Base-by-base conservation (phyloP, 352 stramenopile genomes). In the Pythium pyrilobum region DNA sequence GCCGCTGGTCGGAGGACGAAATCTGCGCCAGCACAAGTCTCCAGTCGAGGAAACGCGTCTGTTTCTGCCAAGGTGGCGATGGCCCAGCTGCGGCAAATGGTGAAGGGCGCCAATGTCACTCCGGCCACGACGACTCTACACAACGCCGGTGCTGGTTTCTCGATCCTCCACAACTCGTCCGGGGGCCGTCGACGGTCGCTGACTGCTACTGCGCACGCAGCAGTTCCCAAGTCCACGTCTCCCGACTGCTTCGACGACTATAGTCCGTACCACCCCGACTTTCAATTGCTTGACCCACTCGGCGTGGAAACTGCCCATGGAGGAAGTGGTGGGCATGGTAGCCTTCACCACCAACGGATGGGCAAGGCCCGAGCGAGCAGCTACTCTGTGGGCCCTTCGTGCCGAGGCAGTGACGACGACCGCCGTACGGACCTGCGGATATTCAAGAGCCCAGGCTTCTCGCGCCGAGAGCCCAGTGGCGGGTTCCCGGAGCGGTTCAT, bases 181-280 rank as follows among this genome's bases (percentile, higher is more conserved):
- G 28, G 37, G 23, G 41, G 10, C 29, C 56, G 54, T 8, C 64
- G 50, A 21, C 57, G 53, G 24, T 59, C 55, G 2, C 32, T 45
- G 31, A 7, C 20, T 25, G 18, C 52, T 4, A 20, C 36, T 6
- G 15, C 39, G 13, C 36, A 25, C 3, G 5, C 24, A 5, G 10
- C 16, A 18, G 11, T 20, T 39, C 53, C 42, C 13, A 31, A 64
- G 28, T n/a, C 29, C 7, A 3, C 21, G 7, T 49, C 28, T 28
- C 55, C 73, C 29, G 71, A 88, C 44, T 90, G 79, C 45, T 92
- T 92, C 55, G 81, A 90, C 44, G 68, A 89, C 29, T 87, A 92
- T 69, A 89, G 77, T 61, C 73, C 70, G 25, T 92, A 92, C 52
- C 81, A 89, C 45, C 79, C 79, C 7, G 64, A 59, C 13, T 88